Conservation (phyloP, 2,329 filamentous ascomycete species). For the Chrysoporthe deuterocubensis region DNA sequence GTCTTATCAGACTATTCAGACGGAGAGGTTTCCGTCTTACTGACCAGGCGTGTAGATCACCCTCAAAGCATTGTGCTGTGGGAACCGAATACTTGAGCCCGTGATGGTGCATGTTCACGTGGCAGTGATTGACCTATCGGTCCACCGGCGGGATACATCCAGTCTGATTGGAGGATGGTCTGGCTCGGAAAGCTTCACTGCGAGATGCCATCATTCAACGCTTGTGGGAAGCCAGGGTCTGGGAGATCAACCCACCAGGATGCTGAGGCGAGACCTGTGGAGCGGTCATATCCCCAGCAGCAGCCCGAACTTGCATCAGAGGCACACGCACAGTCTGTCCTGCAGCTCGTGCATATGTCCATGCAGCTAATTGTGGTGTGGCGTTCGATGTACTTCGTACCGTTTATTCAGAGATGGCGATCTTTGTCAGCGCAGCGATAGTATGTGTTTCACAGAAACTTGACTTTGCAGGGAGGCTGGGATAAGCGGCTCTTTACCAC, state of each 20-base stretch:
- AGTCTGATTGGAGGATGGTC: neutral
- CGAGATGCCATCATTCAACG: neutral
- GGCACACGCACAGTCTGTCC: slow-evolving; percentile 20
- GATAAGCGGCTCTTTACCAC: slow-evolving; percentile 10
- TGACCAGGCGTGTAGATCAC: neutral
- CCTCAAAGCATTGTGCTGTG: neutral
- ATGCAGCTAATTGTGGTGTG: slow-evolving; percentile 17
- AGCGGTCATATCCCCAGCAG: neutral
- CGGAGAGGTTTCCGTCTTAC: neutral
- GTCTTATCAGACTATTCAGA: neutral
- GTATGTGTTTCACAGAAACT: neutral
- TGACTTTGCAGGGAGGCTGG: neutral
- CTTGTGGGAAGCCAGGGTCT: neutral
- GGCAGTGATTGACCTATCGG: neutral
- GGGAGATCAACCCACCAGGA: neutral
- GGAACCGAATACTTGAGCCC: neutral
- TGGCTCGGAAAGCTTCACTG: neutral
- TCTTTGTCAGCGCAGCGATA: neutral
- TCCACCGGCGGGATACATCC: neutral
- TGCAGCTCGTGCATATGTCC: slow-evolving; percentile 24
- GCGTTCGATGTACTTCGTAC: slow-evolving; percentile 1
- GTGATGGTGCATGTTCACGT: neutral
- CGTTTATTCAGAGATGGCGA: neutral
- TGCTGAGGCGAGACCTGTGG: neutral
- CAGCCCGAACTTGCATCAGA: slow-evolving; percentile 16